Base-by-base conservation (phyloP, 176 grass and related monocot genomes). In the Triticum monococcum region DNA sequence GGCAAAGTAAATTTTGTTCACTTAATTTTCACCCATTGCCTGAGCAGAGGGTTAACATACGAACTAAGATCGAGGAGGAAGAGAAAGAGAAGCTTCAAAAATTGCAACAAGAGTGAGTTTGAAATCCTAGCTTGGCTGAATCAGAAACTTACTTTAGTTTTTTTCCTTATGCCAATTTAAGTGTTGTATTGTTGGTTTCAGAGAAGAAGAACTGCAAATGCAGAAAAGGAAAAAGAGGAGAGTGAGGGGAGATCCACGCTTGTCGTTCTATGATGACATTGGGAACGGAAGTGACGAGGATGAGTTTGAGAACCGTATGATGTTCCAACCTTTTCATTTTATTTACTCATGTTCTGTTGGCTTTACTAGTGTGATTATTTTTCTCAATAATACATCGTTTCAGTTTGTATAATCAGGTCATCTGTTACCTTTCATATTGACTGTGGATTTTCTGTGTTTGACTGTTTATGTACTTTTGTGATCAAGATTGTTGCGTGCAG, bases 51-150 rank as follows among this genome's bases (percentile, higher is more conserved):
- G 92, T 98, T 88, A 99, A 96, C 73, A 99, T 99, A 75, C 80
- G 90, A 22, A 96, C 89, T 36, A 99, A 98, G 82, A 91, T 98
- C 0, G 97, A 98, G 90, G 97, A 98, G 52, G 94, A 96, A 92
- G 97, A 97, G 87, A 99, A 99, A 73, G 97, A 99, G 73, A 99
- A 97, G 79, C 92, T 99, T 87, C 94, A 97, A 76, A 99, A 99
- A 85, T 78, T 99, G 62, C 92, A 97, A 79, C 89, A 99, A 93
- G 94, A 99, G 97, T 85, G 56, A 84, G 82, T 46, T 79, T 60
- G 28, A 38, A 78, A 65, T 71, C 48, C 23, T 48, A 59, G 36
- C 40, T 54, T 73, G 6, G 6, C 14, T 50, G 11, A 70, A 77
- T 26, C 4, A 63, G 16, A 35, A 52, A 13, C 24, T 20, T 28